Evolutionary conservation across 148 eudicot species (phyloP).

Genomic region (Chenopodium quinoa): DNA sequence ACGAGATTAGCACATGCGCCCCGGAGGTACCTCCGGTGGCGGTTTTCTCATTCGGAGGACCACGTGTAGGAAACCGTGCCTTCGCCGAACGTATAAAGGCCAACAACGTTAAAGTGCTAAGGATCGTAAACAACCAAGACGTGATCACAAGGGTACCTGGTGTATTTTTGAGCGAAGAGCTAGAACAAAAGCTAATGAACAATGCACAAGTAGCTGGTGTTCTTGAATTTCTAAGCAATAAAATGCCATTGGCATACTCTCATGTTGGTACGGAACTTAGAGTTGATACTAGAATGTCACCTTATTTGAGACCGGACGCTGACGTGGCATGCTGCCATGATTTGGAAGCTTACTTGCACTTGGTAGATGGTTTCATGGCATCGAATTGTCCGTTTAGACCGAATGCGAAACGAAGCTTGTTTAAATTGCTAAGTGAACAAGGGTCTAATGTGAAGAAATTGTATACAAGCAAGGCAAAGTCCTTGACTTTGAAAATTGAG

Average conservation of each 20-base stretch:
- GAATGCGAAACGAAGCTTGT: conserved; percentile 75
- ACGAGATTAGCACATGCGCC: conserved; percentile 55
- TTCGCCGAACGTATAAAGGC: conserved; percentile 41
- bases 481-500: conserved; percentile 51
- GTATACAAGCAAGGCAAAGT: conserved; percentile 67
- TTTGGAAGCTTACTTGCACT: conserved; percentile 78
- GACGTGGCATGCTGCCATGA: conserved; percentile 95
- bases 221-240: conserved; percentile 48
- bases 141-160: conserved; percentile 82
- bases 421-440: conserved; percentile 65
- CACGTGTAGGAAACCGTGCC: conserved; percentile 74
- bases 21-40: conserved; percentile 63
- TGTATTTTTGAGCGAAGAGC: conserved; percentile 68
- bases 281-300: conserved; percentile 81
- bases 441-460: conserved; percentile 73
- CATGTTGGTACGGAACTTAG: conserved; percentile 69
- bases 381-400: conserved; percentile 67
- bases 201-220: conserved; percentile 27
- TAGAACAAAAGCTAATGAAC: conserved; percentile 47
- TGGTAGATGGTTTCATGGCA: conserved; percentile 71
- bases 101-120: conserved; percentile 61
- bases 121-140: conserved; percentile 82
- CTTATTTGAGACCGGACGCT: conserved; percentile 67
- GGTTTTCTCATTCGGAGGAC: conserved; percentile 88
- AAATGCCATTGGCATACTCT: conserved; percentile 70